Evolutionary conservation across 768 basidiomycete species (phyloP).

Genomic region (Russula sp.): DNA sequence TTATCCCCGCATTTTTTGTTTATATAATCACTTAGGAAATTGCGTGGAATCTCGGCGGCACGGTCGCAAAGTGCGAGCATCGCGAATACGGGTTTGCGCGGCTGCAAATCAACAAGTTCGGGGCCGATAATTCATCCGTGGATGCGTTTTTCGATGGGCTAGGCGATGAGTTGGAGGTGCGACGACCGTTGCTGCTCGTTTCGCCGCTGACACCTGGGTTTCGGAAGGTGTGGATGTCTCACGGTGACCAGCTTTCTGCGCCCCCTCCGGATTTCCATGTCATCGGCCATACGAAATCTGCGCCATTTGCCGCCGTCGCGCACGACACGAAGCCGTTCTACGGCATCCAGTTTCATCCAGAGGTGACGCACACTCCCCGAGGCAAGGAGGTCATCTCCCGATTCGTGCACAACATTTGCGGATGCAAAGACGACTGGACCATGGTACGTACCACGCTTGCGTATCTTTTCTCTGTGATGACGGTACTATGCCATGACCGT

Average conservation of each 20-base stretch:
- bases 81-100: slow-evolving; percentile 94
- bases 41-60: slow-evolving; percentile 79
- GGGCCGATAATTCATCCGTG: slow-evolving; percentile 40
- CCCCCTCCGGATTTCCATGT: slow-evolving; percentile 80
- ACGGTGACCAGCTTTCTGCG: slow-evolving; percentile 86
- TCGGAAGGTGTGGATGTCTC: slow-evolving; percentile 97
- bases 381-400: slow-evolving; percentile 86
- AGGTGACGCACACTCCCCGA: slow-evolving; percentile 89
- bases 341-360: slow-evolving; percentile 98
- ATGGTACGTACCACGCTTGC: slow-evolving; percentile 51
- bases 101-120: slow-evolving; percentile 63
- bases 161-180: slow-evolving; percentile 84
- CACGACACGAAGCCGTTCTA: slow-evolving; percentile 86
- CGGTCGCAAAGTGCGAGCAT: slow-evolving; percentile 80
- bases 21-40: slow-evolving; percentile 61
- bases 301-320: slow-evolving; percentile 90
- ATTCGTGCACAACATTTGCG: slow-evolving; percentile 82
- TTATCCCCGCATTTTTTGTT: neutral
- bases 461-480: too few species aligned
- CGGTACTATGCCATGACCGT: too few species aligned
- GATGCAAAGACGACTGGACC: slow-evolving; percentile 80
- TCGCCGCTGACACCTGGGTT: neutral
- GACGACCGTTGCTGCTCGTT: slow-evolving; percentile 11
- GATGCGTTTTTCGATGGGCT: slow-evolving; percentile 83
- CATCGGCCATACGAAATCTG: slow-evolving; percentile 80